Base-by-base conservation (phyloP, 164 flowering plant genomes). In the Echeveria elegans region DNA sequence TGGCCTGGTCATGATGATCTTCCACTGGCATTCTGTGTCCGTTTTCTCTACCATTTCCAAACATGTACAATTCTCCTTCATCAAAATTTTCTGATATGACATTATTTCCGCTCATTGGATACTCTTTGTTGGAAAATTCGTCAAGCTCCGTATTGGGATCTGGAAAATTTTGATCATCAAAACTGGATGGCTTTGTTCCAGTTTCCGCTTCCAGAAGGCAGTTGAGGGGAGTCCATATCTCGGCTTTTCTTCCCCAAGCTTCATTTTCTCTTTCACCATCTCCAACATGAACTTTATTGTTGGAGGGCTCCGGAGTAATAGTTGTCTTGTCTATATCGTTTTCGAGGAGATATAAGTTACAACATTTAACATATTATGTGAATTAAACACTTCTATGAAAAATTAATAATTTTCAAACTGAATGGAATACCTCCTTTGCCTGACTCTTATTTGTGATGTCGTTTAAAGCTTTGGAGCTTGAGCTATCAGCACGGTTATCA, bases 161-260 rank as follows among this genome's bases (percentile, higher is more conserved):
- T n/a, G 75, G 59, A 5, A 23, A 31, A 29, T 83, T 86, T 64
- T 74, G 91, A 52, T 77, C 68, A 75, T 61, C 76, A 58, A 66
- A 79, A 72, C 84, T 88, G 36, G 78, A 82, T 6, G 87, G 72
- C 78, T 87, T 89, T 40, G 88, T 85, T 74, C 96, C 81, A 70
- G 85, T 91, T 65, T 97, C 99, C 70, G 83, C 96, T 75, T 94
- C 97, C 66, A 94, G 88, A 60, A 91, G 82, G 78, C 86, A 85
- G 71, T 86, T 91, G 60, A 94, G 81, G 37, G 98, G 96, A 37
- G 89, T 93, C 97, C 96, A 90, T 4, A 83, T 78, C 77, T 89
- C 96, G 53, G 72, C 81, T 78, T 94, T 88, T 21, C 80, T 83
- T n/a, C 76, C 83, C 80, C 76, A 70, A 23, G 71, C 41, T 30